phyloP scores from a whole-genome alignment of 768 basidiomycete genomes.

The Chalciporus piperatus region DNA sequence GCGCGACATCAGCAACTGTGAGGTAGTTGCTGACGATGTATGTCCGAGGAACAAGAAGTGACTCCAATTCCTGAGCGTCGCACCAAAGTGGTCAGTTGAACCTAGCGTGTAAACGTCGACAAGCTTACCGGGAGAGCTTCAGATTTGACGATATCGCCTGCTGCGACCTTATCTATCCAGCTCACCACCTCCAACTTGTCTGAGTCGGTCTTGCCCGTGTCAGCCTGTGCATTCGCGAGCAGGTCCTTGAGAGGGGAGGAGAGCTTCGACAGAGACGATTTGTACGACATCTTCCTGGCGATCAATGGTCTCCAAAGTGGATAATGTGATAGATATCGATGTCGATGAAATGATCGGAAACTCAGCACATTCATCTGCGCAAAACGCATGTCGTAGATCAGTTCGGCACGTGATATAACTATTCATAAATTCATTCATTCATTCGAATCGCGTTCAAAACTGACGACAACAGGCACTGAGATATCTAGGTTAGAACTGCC shows the following conservation, averaged over 20 bases:
- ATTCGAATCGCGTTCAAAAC: background rate
- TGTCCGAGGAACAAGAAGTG: slow-evolving; percentile 69
- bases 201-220: slow-evolving; percentile 54
- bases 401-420: slow-evolving; percentile 28
- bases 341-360: slow-evolving; percentile 21
- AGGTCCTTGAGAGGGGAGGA: slow-evolving; percentile 52
- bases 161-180: slow-evolving; percentile 69
- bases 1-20: slow-evolving; percentile 85
- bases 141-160: slow-evolving; percentile 45
- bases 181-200: slow-evolving; percentile 61
- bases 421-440: too few relatives aligned
- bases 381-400: background rate
- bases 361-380: slow-evolving; percentile 17
- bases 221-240: slow-evolving; percentile 37
- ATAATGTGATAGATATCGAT: slow-evolving; percentile 17
- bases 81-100: background rate
- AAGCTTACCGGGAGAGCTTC: slow-evolving; percentile 49
- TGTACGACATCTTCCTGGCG: slow-evolving; percentile 49
- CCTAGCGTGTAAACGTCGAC: background rate
- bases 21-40: slow-evolving; percentile 83
- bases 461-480: too few relatives aligned
- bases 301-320: slow-evolving; percentile 11
- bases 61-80: slow-evolving; percentile 61
- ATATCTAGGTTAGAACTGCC: too few relatives aligned
- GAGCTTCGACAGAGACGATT: slow-evolving; percentile 47